phyloP scores from a whole-genome alignment of 2,329 filamentous ascomycete species.

The Fusarium temperatum region DNA sequence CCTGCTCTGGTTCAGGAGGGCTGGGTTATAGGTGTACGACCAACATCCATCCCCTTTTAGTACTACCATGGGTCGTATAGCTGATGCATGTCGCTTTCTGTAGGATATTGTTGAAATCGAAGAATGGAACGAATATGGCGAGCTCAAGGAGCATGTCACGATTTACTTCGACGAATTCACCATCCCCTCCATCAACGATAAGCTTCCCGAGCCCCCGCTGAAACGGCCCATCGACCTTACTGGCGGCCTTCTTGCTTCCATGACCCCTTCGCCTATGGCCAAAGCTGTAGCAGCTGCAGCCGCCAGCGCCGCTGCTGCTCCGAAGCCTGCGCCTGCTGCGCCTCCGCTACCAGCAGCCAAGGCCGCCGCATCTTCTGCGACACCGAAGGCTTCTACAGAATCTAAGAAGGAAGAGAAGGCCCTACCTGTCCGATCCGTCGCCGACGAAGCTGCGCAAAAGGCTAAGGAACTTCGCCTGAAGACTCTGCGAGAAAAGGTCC shows the following conservation, averaged over 20 bases:
- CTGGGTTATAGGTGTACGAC: conserved; percentile 81
- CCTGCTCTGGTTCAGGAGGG: conserved; percentile 90
- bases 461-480: conserved; percentile 68
- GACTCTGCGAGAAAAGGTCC: conserved; percentile 62
- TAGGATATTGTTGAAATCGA: conserved; percentile 94
- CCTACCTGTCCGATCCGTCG: conserved; percentile 62
- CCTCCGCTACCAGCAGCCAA: conserved; percentile 40
- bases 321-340: conserved; percentile 38
- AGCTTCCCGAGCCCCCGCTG: conserved; percentile 52
- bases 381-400: conserved; percentile 26
- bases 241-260: conserved; percentile 33
- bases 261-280: conserved; percentile 35
- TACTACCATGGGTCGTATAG: background rate
- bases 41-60: background rate
- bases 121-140: conserved; percentile 99
- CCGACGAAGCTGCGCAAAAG: conserved; percentile 72
- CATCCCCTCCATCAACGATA: conserved; percentile 64
- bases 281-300: conserved; percentile 37
- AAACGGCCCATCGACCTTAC: conserved; percentile 40
- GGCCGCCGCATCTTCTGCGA: conserved; percentile 3
- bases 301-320: conserved; percentile 24
- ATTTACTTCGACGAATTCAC: conserved; percentile 72
- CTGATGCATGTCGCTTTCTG: background rate
- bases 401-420: conserved; percentile 42
- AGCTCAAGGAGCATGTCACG: conserved; percentile 86